A percentile compares a stretch with the other conserved stretches of the same genome.
Conservation (phyloP, 345 rosid genomes). For the Euclidium syriacum region DNA sequence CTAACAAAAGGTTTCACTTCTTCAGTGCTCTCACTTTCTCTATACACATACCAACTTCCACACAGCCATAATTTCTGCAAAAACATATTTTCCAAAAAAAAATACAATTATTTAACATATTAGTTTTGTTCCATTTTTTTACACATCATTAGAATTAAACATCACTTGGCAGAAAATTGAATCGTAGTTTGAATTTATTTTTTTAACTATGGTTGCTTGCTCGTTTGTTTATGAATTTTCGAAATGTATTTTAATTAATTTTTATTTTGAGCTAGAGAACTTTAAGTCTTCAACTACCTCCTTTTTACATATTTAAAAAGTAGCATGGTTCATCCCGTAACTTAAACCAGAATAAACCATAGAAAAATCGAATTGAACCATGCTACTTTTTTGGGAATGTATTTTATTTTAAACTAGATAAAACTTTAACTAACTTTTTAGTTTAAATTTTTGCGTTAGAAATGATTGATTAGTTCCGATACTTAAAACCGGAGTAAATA, state of each 20-base stretch:
- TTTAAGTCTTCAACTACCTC: background rate
- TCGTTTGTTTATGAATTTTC: background rate
- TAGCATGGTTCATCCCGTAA: no score
- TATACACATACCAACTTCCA: conserved; percentile 31
- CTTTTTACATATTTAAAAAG: background rate
- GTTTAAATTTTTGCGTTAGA: background rate
- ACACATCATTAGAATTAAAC: background rate
- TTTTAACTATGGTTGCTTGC: background rate
- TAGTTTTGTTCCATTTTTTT: background rate
- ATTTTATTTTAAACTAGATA: background rate
- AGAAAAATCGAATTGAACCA: background rate
- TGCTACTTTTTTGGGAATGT: background rate
- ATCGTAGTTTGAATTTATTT: background rate
- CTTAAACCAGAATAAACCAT: no score
- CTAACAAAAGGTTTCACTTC: conserved; percentile 26
- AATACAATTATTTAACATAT: background rate
- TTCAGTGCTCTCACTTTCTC: conserved; percentile 28
- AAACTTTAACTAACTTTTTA: background rate
- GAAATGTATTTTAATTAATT: no score
- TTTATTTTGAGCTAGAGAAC: conserved; percentile 4
- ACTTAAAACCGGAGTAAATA: background rate
- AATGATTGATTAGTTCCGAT: background rate
- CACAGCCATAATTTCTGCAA: conserved; percentile 31
- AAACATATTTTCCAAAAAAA: background rate
- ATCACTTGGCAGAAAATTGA: background rate